Base-by-base conservation (phyloP, 1,284 basidiomycete species). In the Trichosporon asahii region DNA sequence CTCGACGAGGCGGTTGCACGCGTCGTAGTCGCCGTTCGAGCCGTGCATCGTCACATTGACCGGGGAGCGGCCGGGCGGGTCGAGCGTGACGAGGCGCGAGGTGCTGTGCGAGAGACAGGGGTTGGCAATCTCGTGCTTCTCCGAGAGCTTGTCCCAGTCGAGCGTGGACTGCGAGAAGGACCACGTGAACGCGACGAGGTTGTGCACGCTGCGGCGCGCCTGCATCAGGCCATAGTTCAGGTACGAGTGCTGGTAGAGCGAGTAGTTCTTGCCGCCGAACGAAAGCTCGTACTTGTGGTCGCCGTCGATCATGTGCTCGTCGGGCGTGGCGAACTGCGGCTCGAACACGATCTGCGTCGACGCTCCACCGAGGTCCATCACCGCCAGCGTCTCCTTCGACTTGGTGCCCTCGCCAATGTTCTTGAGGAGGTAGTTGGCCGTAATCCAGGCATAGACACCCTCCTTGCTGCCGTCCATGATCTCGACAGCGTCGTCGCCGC, bases 301-400 rank as follows among this genome's bases (percentile, higher is more conserved):
- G 60, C 95, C 95, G 12, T 93, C 89, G 77, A 88, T 88, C 74
- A 98, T 85, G 70, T 86, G 85, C 14, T 85, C 85, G 67, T 84
- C 76, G 44, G 31, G 57, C 66, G 66, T 65, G 31, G 5, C 23
- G 79, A 90, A 90, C 69, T 85, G 86, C 0, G 96, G 96, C 85
- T 97, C 91, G 78, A 99, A 98, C 68, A 98, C 95, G 80, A 99
- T 98, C 85, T 98, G 96, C 23, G 96, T 99, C 66, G 94, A 96
- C 21, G 92, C 96, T 6, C 97, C 96, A 11, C 96, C 97, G 64
- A 99, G 89, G 80, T 99, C 96, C 75, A 99, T 90, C 63, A 98
- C 94, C 21, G 95, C 96, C 72, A 93, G 93, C n/a, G 93, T 90
- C 63, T 82, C 82, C 67, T 85, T 86, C 7, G 85, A 84, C 31